Evolutionary conservation across 768 basidiomycete species (phyloP).

Genomic region (Pilatotrama ljubarskyi): DNA sequence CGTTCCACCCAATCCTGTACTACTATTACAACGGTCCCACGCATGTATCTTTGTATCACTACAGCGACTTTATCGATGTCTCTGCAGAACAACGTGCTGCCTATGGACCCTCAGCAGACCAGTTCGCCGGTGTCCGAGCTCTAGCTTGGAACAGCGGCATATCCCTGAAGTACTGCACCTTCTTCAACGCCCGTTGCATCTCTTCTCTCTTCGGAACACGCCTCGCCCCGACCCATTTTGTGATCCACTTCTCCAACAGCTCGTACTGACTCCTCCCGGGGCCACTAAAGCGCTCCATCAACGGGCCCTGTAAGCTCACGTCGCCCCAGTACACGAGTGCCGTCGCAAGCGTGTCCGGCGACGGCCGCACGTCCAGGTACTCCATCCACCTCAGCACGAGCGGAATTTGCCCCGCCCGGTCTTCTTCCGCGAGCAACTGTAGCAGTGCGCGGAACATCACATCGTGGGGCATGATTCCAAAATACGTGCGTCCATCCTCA

Average conservation of each 20-base stretch:
- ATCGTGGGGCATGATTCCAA: conserved; percentile 47
- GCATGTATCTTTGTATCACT: conserved; percentile 13
- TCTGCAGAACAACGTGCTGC: neutral
- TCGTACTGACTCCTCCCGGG: conserved; percentile 38
- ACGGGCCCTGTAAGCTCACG: conserved; percentile 58
- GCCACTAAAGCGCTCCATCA: conserved; percentile 46
- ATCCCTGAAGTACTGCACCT: conserved; percentile 14
- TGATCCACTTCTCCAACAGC: conserved; percentile 52
- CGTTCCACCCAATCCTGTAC: neutral
- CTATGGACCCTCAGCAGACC: neutral
- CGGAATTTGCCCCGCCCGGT: conserved; percentile 60
- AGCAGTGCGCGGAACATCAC: conserved; percentile 58
- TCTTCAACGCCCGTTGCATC: conserved; percentile 28
- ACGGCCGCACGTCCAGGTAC: conserved; percentile 51
- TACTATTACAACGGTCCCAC: conserved; percentile 1
- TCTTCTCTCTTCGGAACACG: conserved; percentile 44
- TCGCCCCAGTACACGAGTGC: conserved; percentile 74
- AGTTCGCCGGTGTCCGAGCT: neutral
- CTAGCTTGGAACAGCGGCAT: neutral
- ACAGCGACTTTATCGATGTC: conserved; percentile 8
- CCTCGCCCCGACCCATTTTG: conserved; percentile 55
- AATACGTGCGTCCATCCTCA: conserved; percentile 12
- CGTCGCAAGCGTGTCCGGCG: conserved; percentile 54
- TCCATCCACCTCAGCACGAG: conserved; percentile 75
- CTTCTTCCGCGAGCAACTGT: conserved; percentile 54